phyloP scores from a whole-genome alignment of 2,329 filamentous ascomycete species.

The Colletotrichum sp. region DNA sequence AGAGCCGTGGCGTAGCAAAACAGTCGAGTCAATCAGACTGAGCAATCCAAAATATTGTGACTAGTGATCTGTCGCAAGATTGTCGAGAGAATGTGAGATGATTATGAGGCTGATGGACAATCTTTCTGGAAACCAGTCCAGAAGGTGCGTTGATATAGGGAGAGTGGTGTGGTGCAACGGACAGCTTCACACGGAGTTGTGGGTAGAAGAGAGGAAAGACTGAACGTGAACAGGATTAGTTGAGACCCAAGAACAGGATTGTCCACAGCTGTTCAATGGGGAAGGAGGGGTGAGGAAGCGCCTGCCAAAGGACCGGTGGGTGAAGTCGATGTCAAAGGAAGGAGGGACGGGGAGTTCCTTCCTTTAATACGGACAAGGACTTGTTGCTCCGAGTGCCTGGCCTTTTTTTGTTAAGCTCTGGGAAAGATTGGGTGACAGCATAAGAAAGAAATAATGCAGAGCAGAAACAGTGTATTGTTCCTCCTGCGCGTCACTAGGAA shows the following conservation, averaged over 20 bases:
- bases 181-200: not conserved
- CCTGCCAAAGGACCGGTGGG: slow-evolving; percentile 9
- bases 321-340: slow-evolving; percentile 3
- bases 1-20: not conserved
- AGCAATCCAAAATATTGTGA: not conserved
- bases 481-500: not conserved
- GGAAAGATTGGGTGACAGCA: not conserved
- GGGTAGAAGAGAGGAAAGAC: not conserved
- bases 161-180: not conserved
- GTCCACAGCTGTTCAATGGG: not conserved
- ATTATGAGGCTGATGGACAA: slow-evolving; percentile 7
- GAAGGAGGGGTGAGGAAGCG: not conserved
- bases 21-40: slow-evolving; percentile 3
- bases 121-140: not conserved
- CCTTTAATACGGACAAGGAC: slow-evolving; percentile 10
- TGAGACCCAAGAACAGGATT: not conserved
- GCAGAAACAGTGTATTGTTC: not conserved
- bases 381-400: not conserved
- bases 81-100: not conserved
- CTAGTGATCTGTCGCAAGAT: not conserved
- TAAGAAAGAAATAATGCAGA: not conserved
- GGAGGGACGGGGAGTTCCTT: slow-evolving; percentile 3
- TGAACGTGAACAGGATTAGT: slow-evolving; percentile 17
- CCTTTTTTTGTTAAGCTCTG: not conserved
- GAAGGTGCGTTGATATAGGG: not conserved